Base-by-base conservation (phyloP, 2,329 filamentous ascomycete species). In the Pyrenochaeta sp. region DNA sequence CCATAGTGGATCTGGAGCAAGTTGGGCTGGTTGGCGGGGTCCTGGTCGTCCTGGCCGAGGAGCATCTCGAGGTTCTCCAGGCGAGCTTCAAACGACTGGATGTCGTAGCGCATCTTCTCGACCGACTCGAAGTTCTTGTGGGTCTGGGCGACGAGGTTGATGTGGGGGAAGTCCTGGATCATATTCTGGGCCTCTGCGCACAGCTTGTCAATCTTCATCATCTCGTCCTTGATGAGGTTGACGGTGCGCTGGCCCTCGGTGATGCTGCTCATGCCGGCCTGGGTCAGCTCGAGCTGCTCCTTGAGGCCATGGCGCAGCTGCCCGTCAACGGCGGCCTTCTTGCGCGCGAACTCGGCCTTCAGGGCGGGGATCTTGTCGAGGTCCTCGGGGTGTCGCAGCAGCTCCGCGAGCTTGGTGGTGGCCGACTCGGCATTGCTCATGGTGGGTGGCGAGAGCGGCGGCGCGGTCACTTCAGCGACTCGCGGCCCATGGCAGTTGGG, bases 161-260 rank as follows among this genome's bases (percentile, higher is more conserved):
- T 94, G 67, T 90, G 90, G 23, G 88, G 87, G 73, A 99, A 97
- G 77, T 99, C 94, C 65, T 89, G 86, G 65, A 99, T 96, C 85
- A 96, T 96, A 69, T 90, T 90, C 77, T 97, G 93, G 41, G 92
- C 92, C 74, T 99, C 95, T 53, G 92, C 91, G 76, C 94, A 99
- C 54, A 99, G 83, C 75, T 90, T 91, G 77, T 99, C 94, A 64
- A 99, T 97, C 75, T 93, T 95, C 80, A 95, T 91, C 84, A 99
- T 94, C 77, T 99, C 94, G 58, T 97, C 93, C 73, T 96, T 96
- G 74, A 96, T 96, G 61, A 88, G 84, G 67, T 90, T 88, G 23
- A 99, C 89, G 49, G 90, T 90, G 71, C 92, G 89, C 73, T 97
- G 92, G 43, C 92, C 92, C 67, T 96, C 91, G 30, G 84, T 85